Conservation (phyloP, 2,329 filamentous ascomycete species). For the Colletotrichum graminicola region DNA sequence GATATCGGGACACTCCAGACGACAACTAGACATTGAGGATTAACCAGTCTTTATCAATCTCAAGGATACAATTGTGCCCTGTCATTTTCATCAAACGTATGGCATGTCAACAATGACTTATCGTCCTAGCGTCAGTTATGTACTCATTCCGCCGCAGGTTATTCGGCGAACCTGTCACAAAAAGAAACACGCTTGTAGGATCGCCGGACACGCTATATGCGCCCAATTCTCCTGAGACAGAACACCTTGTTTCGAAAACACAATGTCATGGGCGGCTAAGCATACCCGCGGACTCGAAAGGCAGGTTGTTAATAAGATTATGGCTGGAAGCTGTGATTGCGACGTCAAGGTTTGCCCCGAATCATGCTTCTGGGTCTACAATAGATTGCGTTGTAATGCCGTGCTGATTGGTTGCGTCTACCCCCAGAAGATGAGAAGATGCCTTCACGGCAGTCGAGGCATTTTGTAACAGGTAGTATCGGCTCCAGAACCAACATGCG, state of each 20-base stretch:
- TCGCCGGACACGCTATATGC: fast-evolving
- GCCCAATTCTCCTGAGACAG: not conserved
- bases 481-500: not conserved
- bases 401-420: not conserved
- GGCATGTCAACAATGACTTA: not conserved
- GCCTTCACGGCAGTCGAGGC: not conserved
- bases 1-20: not conserved
- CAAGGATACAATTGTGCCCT: no score
- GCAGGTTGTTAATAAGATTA: not conserved
- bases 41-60: not conserved
- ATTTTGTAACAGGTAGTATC: not conserved
- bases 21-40: not conserved
- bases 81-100: not conserved
- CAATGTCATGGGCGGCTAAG: no score
- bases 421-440: not conserved
- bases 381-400: not conserved
- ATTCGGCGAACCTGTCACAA: not conserved
- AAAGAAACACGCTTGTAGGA: not conserved
- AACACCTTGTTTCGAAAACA: no score
- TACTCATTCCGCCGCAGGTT: not conserved
- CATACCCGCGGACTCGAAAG: not conserved
- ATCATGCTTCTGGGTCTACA: not conserved
- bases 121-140: not conserved
- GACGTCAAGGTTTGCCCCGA: not conserved
- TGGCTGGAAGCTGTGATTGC: not conserved